phyloP scores from a whole-genome alignment of 257 asterid species.

The Pogostemon cablin region DNA sequence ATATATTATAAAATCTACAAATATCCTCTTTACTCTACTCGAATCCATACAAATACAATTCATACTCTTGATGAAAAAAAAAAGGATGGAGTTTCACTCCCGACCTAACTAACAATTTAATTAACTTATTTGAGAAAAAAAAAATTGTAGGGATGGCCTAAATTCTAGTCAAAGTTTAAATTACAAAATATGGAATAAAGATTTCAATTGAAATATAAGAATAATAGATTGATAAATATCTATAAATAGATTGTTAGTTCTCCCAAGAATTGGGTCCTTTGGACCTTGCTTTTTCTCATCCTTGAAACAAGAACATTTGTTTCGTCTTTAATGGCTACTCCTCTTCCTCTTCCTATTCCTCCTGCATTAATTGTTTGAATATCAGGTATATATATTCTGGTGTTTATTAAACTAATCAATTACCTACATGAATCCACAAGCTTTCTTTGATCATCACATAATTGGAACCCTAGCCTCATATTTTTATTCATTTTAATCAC shows the following conservation, averaged over 20 bases:
- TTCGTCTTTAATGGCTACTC: background rate
- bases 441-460: too few relatives aligned
- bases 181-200: background rate
- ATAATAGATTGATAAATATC: conserved; percentile 4
- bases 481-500: background rate
- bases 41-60: too few relatives aligned
- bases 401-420: too few relatives aligned
- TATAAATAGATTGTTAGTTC: conserved; percentile 14
- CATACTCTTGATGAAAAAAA: too few relatives aligned
- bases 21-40: too few relatives aligned
- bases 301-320: conserved; percentile 7
- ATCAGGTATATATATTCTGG: background rate
- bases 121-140: background rate
- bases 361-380: background rate
- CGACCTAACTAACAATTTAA: background rate
- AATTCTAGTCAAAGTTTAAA: background rate
- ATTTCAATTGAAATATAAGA: too few relatives aligned
- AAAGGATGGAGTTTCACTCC: too few relatives aligned
- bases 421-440: background rate
- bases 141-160: conserved; percentile 9
- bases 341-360: background rate
- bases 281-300: conserved; percentile 16
- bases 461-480: too few relatives aligned
- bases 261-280: conserved; percentile 16
- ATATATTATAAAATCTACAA: too few relatives aligned